A percentile compares a stretch with the other conserved stretches of the same genome.
phyloP scores from a whole-genome alignment of 306 rosid genomes.

The Echinosophora koreensis region DNA sequence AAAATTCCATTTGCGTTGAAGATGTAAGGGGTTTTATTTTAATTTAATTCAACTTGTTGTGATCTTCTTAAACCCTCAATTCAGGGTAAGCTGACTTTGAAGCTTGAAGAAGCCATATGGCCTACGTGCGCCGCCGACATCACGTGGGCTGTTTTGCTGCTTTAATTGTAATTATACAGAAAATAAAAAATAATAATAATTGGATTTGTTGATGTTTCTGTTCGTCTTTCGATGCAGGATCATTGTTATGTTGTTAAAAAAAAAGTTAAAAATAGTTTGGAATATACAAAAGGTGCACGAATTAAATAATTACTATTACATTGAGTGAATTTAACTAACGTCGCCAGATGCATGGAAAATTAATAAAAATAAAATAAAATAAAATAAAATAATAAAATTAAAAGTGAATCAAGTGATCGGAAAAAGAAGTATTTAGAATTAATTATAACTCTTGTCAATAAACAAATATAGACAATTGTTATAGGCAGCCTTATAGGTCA shows the following conservation, averaged over 20 bases:
- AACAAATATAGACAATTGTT: no score
- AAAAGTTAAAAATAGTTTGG: no score
- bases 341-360: no score
- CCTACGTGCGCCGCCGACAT: conserved; percentile 45
- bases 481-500: no score
- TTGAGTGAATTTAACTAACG: not conserved
- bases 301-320: not conserved
- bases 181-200: no score
- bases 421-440: no score
- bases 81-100: conserved; percentile 61
- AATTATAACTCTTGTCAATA: no score
- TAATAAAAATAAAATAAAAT: no score
- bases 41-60: conserved; percentile 8
- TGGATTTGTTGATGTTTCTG: not conserved
- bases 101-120: conserved; percentile 6
- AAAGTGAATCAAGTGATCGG: no score
- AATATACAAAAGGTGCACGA: not conserved
- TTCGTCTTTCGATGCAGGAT: not conserved
- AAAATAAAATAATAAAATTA: no score
- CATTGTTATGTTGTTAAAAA: not conserved
- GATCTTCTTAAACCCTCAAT: conserved; percentile 35
- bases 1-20: conserved; percentile 6
- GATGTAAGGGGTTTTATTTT: not conserved
- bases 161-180: not conserved
- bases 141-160: conserved; percentile 35